Evolutionary conservation across 106 monocot species (phyloP).

Genomic region (Acorus calamus): DNA sequence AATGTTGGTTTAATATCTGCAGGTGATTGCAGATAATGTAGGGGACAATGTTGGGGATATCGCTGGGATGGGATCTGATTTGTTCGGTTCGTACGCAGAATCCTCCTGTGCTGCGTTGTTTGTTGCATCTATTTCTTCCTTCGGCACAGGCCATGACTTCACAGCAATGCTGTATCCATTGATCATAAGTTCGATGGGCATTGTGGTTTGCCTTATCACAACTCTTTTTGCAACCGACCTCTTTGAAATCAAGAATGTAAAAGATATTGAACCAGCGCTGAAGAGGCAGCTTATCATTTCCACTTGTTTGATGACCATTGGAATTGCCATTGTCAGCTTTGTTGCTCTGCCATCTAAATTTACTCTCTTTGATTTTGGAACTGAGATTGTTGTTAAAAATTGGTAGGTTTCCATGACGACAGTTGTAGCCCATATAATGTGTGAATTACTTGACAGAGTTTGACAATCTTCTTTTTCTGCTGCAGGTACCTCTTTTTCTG

Average conservation of each 20-base stretch:
- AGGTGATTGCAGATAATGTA: constrained; percentile 28
- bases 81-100: constrained; percentile 8
- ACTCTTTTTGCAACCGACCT: constrained; percentile 20
- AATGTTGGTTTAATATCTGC: not conserved
- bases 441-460: no score
- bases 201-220: constrained; percentile 16
- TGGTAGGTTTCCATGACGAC: not conserved
- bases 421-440: not conserved
- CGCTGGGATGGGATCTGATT: constrained; percentile 23
- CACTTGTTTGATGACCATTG: no score
- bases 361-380: not conserved
- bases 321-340: no score
- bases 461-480: not conserved
- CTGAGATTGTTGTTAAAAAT: not conserved
- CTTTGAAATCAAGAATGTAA: constrained; percentile 1
- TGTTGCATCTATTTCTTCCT: constrained; percentile 23
- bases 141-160: constrained; percentile 10
- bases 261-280: not conserved
- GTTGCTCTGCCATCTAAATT: no score
- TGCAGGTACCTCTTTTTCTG: constrained; percentile 28
- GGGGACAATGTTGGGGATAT: constrained; percentile 28
- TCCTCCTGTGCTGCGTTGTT: no score
- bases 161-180: constrained; percentile 13
- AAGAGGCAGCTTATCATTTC: no score
- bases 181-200: constrained; percentile 18